A percentile compares a stretch with the other conserved stretches of the same genome.
Evolutionary conservation across 148 eudicot species (phyloP).

Genomic region (Fallopia convolvulus): DNA sequence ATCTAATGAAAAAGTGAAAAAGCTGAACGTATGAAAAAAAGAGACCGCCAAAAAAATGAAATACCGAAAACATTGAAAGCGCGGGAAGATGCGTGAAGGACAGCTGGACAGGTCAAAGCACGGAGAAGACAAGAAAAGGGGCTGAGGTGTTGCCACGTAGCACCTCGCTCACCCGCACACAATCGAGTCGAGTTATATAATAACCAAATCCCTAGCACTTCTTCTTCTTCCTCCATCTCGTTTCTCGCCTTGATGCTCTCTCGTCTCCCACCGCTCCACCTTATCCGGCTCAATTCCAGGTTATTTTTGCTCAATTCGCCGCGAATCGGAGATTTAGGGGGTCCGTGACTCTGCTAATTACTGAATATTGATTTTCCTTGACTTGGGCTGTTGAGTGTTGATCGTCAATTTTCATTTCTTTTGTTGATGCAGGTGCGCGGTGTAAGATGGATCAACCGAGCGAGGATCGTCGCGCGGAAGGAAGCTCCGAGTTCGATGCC

Average conservation of each 20-base stretch:
- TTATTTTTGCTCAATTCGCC: background rate
- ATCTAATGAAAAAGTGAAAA: no score
- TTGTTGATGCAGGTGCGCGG: background rate
- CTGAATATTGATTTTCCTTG: background rate
- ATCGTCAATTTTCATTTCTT: background rate
- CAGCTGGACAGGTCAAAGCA: background rate
- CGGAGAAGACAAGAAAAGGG: background rate
- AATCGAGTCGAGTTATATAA: background rate
- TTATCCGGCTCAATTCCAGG: background rate
- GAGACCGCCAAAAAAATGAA: background rate
- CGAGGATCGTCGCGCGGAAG: background rate
- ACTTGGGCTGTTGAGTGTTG: background rate
- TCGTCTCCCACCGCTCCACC: background rate
- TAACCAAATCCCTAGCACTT: background rate
- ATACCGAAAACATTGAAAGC: background rate
- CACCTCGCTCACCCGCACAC: background rate
- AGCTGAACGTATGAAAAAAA: no score
- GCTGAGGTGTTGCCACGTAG: constrained; percentile 2
- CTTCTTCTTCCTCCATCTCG: background rate
- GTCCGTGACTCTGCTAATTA: background rate
- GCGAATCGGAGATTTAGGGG: background rate
- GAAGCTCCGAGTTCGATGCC: background rate
- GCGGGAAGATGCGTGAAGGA: background rate
- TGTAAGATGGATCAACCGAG: constrained; percentile 6
- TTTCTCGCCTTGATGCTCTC: background rate